Percentiles rank a stretch among this genome's conserved stretches.
Conservation (phyloP, 148 eudicot species). For the Hydrangea macrophylla region DNA sequence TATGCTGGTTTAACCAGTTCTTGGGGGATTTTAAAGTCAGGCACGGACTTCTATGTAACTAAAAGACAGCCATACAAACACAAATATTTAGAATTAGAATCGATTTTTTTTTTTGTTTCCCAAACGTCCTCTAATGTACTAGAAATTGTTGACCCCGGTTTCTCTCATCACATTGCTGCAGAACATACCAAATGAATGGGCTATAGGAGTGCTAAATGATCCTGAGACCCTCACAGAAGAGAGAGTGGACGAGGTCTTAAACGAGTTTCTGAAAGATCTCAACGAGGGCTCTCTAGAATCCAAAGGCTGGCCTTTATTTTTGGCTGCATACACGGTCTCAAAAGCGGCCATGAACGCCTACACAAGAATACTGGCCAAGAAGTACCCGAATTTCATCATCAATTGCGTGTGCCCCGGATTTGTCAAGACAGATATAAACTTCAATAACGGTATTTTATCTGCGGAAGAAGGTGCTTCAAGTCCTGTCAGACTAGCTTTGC, state of each 20-base stretch:
- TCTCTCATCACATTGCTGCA: neutral
- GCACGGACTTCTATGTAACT: too few species aligned
- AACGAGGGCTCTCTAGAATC: slow-evolving; percentile 15
- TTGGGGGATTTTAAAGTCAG: too few species aligned
- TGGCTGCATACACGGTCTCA: slow-evolving; percentile 9
- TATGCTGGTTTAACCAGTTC: too few species aligned
- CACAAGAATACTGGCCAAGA: slow-evolving; percentile 4
- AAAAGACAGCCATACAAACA: too few species aligned
- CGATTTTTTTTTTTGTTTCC: too few species aligned
- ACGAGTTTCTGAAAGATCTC: slow-evolving; percentile 32
- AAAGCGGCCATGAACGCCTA: neutral
- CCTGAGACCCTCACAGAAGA: slow-evolving; percentile 42
- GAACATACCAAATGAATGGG: slow-evolving; percentile 24
- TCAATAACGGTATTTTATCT: neutral
- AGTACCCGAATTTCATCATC: neutral
- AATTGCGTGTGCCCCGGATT: slow-evolving; percentile 1
- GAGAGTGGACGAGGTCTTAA: slow-evolving; percentile 30
- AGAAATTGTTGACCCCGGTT: too few species aligned
- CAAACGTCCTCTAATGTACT: too few species aligned
- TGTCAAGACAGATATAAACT: neutral
- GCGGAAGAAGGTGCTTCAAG: slow-evolving; percentile 20
- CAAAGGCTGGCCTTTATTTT: slow-evolving; percentile 24
- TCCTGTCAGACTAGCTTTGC: slow-evolving; percentile 14
- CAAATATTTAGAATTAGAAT: too few species aligned
- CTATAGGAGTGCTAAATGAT: slow-evolving; percentile 24